These are phyloP conservation scores for Sporisorium exsertum DNA, from an alignment of 1,284 basidiomycete species.

Conservation along the genomic window DNA sequence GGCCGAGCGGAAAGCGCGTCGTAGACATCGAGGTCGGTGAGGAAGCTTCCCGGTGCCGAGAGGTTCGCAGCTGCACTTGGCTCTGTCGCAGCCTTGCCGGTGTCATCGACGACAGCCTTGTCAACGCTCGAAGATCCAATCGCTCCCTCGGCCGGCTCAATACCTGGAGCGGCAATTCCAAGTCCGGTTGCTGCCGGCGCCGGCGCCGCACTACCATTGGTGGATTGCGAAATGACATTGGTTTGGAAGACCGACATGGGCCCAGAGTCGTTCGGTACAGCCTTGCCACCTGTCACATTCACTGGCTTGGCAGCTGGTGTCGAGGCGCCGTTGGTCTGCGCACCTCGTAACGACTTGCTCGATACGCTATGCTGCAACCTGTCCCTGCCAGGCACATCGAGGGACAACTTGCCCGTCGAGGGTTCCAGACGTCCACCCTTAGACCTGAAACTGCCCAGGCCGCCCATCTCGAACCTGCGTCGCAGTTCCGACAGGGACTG, in stretches of 20 bases:
- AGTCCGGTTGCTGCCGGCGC: conserved; percentile 21
- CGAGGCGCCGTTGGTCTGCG: conserved; percentile 12
- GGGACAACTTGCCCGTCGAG: conserved; percentile 21
- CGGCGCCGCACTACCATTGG: not conserved
- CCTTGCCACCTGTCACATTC: not conserved
- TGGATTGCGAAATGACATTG: conserved; percentile 22
- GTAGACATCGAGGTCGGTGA: conserved; percentile 51
- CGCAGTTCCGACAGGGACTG: conserved; percentile 44
- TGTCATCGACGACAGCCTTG: not conserved
- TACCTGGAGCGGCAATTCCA: conserved; percentile 26
- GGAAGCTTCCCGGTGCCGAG: conserved; percentile 42
- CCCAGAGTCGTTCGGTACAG: not conserved
- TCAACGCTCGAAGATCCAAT: conserved; percentile 4
- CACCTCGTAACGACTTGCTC: conserved; percentile 28
- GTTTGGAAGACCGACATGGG: conserved; percentile 20
- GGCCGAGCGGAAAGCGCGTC: conserved; percentile 44
- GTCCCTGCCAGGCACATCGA: conserved; percentile 23
- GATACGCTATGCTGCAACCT: conserved; percentile 18
- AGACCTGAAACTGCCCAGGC: conserved; percentile 13
- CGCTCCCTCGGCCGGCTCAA: conserved; percentile 5
- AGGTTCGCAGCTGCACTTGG: conserved; percentile 4
- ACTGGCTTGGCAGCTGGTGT: conserved; percentile 8
- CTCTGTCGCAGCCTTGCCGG: not conserved
- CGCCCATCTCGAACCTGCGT: conserved; percentile 28
- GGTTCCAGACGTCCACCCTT: conserved; percentile 21